Conservation (phyloP, 306 rosid species). For the Mucuna pruriens region DNA sequence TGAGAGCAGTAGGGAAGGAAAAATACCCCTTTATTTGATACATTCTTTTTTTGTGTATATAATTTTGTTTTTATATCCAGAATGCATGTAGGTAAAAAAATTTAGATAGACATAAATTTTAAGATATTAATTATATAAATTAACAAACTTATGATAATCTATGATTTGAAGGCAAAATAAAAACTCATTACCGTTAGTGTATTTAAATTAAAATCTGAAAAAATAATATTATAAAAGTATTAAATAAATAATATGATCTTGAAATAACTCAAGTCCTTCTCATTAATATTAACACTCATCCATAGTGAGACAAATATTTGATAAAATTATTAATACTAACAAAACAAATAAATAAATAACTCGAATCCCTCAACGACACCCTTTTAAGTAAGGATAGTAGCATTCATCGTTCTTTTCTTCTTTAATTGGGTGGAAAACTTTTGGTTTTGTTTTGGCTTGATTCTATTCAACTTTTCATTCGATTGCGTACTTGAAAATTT, state of each 20-base stretch:
- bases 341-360: background rate
- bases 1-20: too few species aligned
- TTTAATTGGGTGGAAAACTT: slow-evolving; percentile 3
- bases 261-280: background rate
- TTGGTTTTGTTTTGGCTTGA: slow-evolving; percentile 26
- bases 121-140: too few species aligned
- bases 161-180: too few species aligned
- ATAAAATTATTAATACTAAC: background rate
- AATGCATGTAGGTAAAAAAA: too few species aligned
- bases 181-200: too few species aligned
- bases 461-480: slow-evolving; percentile 29
- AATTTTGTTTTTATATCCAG: too few species aligned
- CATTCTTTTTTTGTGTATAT: too few species aligned
- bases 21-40: too few species aligned
- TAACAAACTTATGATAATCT: too few species aligned
- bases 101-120: too few species aligned
- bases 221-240: background rate
- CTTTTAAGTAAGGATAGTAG: background rate
- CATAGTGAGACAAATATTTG: background rate
- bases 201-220: too few species aligned
- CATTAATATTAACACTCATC: too few species aligned
- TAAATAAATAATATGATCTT: background rate
- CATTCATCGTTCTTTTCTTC: background rate
- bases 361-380: background rate
- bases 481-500: slow-evolving; percentile 39